Conservation (phyloP, 345 rosid genomes). For the Euclidium syriacum region DNA sequence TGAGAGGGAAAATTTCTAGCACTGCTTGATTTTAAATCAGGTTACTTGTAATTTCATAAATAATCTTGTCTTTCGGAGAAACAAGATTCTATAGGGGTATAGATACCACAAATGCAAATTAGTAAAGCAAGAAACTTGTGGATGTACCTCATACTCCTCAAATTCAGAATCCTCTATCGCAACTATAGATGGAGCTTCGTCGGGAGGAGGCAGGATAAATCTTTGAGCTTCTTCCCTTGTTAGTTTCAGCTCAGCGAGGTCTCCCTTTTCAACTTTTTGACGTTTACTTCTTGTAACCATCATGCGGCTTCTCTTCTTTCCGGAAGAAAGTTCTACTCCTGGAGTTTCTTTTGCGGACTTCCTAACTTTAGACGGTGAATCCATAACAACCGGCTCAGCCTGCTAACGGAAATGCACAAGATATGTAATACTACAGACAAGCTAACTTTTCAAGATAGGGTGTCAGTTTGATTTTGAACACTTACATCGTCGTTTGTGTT, state of each 20-base stretch:
- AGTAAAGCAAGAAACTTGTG: constrained; percentile 1
- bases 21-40: constrained; percentile 6
- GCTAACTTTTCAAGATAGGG: constrained; percentile 29
- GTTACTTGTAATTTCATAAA: background rate
- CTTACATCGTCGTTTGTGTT: constrained; percentile 60
- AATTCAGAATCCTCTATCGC: constrained; percentile 80
- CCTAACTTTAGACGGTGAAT: constrained; percentile 62
- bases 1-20: background rate
- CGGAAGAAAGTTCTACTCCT: constrained; percentile 43
- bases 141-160: constrained; percentile 91
- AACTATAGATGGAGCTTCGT: constrained; percentile 53
- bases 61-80: background rate
- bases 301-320: constrained; percentile 68
- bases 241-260: constrained; percentile 64
- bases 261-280: constrained; percentile 67
- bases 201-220: constrained; percentile 77
- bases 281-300: constrained; percentile 68
- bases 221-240: constrained; percentile 97
- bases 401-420: constrained; percentile 39
- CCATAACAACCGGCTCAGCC: constrained; percentile 62
- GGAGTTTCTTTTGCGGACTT: constrained; percentile 71
- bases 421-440: constrained; percentile 20
- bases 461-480: constrained; percentile 27
- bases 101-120: constrained; percentile 3
- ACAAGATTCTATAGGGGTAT: constrained; percentile 1